Evolutionary conservation across 2,329 filamentous ascomycete species (phyloP).

Genomic region (Xylaria polymorpha): DNA sequence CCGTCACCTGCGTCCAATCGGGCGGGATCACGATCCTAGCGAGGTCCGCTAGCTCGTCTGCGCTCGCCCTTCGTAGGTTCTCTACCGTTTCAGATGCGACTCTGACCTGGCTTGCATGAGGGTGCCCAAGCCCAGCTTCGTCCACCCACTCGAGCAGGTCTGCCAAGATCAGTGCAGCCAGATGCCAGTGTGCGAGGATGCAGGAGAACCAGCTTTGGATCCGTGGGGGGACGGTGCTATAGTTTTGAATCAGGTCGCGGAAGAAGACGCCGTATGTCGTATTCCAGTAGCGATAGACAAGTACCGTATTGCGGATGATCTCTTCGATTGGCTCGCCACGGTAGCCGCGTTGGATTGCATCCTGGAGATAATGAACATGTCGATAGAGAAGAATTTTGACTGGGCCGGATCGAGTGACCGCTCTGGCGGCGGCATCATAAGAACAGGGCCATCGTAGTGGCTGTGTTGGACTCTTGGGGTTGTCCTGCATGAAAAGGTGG

Average conservation of each 20-base stretch:
- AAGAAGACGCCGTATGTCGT: neutral
- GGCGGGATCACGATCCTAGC: neutral
- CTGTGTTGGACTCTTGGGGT: neutral
- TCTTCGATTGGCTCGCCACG: neutral
- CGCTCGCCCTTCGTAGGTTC: neutral
- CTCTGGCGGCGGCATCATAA: neutral
- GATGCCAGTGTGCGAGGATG: conserved; percentile 10
- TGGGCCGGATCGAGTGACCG: neutral
- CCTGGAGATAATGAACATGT: neutral
- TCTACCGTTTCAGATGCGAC: neutral
- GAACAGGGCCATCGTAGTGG: conserved; percentile 6
- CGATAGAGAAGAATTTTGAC: conserved; percentile 4
- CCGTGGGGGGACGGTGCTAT: neutral
- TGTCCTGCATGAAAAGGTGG: conserved; percentile 5
- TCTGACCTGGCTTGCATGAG: neutral
- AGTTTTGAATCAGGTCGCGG: conserved; percentile 3
- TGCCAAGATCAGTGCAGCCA: neutral
- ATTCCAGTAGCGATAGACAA: conserved; percentile 7
- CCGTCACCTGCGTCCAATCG: neutral
- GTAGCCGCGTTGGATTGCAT: neutral
- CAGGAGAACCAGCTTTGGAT: conserved; percentile 1
- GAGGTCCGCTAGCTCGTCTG: conserved; percentile 1
- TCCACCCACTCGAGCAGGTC: neutral
- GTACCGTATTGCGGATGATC: conserved; percentile 4
- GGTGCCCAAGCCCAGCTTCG: too few species aligned